These are phyloP conservation scores for Martiniozyma asiatica DNA, from an alignment of 1,139 yeast genomes.

Conservation along the genomic window DNA sequence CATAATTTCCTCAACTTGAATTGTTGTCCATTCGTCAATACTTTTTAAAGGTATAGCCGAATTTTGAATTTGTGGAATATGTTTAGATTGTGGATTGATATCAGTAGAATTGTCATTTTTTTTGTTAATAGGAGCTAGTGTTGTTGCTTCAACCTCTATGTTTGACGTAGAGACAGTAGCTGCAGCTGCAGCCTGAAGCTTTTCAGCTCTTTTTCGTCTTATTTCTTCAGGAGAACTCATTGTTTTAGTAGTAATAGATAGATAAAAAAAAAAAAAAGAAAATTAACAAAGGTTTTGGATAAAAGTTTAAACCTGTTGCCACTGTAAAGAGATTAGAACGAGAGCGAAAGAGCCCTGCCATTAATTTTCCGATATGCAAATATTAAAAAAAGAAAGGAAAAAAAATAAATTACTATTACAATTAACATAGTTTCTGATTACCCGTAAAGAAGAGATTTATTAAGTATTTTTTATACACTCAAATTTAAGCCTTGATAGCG, in stretches of 20 bases:
- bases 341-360: too few relatives aligned
- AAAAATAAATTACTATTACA: too few relatives aligned
- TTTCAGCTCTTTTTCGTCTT: slow-evolving; percentile 48
- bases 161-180: not conserved
- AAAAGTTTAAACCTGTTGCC: slow-evolving; percentile 1
- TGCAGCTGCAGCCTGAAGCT: slow-evolving; percentile 24
- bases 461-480: slow-evolving; percentile 3
- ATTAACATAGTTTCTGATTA: too few relatives aligned
- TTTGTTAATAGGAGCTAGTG: not conserved
- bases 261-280: not conserved
- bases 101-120: too few relatives aligned
- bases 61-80: too few relatives aligned
- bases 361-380: too few relatives aligned
- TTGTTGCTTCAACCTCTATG: too few relatives aligned
- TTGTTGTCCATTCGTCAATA: slow-evolving; percentile 23
- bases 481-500: slow-evolving; percentile 91
- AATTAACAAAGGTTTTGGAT: not conserved
- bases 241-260: too few relatives aligned
- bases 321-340: too few relatives aligned
- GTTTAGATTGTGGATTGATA: too few relatives aligned
- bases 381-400: too few relatives aligned
- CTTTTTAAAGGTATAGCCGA: too few relatives aligned
- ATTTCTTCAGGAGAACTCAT: slow-evolving; percentile 28
- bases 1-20: slow-evolving; percentile 28
- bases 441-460: slow-evolving; percentile 3